phyloP scores from a whole-genome alignment of 2,329 filamentous ascomycete species.

The Xenoacremonium recifei region DNA sequence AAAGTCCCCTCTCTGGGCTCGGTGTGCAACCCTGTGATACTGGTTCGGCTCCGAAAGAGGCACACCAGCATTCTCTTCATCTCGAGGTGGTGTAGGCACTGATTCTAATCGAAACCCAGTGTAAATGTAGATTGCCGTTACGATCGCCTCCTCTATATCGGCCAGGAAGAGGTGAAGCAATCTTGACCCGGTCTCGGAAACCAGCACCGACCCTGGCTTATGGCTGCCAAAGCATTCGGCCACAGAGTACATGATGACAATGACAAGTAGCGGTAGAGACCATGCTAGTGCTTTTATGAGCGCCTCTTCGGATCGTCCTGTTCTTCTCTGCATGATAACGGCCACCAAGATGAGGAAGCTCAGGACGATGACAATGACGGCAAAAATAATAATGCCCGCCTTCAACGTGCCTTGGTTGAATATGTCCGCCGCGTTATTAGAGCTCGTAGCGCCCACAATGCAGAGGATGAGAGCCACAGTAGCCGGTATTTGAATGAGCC shows the following conservation, averaged over 20 bases:
- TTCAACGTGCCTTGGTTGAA: not conserved
- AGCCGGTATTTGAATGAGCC: slow-evolving; percentile 2
- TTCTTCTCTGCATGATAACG: not conserved
- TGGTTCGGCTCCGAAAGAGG: not conserved
- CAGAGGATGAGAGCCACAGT: slow-evolving; percentile 5
- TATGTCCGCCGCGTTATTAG: not conserved
- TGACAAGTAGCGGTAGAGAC: slow-evolving; percentile 2
- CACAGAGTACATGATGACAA: slow-evolving; percentile 4
- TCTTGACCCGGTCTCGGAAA: not conserved
- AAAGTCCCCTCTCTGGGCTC: slow-evolving; percentile 5
- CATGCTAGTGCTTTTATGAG: not conserved
- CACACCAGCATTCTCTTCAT: no score
- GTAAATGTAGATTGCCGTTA: slow-evolving; percentile 2
- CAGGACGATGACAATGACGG: slow-evolving; percentile 1
- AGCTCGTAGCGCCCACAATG: slow-evolving; percentile 2
- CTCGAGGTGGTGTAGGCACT: not conserved
- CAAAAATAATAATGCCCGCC: slow-evolving; percentile 1
- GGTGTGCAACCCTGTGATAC: not conserved
- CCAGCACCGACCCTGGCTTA: not conserved
- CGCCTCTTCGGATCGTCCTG: not conserved
- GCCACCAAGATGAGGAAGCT: not conserved
- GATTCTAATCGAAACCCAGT: slow-evolving; percentile 1
- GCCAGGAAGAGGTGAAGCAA: slow-evolving; percentile 5
- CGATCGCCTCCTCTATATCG: slow-evolving; percentile 2
- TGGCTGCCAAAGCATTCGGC: slow-evolving; percentile 1